Percentiles rank a stretch among this genome's conserved stretches.
phyloP scores from a whole-genome alignment of 805 yeast genomes.

The Candida tibetensis region DNA sequence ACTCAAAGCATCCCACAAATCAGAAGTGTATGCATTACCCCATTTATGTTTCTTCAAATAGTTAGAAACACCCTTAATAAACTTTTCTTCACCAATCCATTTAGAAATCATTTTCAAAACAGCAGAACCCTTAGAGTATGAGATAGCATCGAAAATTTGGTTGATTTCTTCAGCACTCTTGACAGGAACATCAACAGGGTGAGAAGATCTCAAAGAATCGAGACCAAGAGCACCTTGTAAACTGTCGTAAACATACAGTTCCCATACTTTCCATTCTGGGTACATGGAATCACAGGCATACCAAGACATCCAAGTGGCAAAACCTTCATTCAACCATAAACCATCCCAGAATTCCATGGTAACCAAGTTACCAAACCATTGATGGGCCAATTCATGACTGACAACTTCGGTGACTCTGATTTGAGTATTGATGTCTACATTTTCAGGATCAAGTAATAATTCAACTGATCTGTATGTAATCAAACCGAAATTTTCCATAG shows the following conservation, averaged over 20 bases:
- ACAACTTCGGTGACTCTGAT: conserved; percentile 83
- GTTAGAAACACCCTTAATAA: conserved; percentile 75
- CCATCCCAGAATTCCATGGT: conserved; percentile 95
- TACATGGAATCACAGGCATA: conserved; percentile 70
- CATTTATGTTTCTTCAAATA: conserved; percentile 74
- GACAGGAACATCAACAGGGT: conserved; percentile 83
- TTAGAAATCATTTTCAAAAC: conserved; percentile 74
- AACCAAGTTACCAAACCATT: conserved; percentile 88
- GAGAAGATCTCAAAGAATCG: conserved; percentile 80
- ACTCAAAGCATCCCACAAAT: conserved; percentile 71
- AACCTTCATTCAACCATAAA: conserved; percentile 84
- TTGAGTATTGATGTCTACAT: conserved; percentile 60
- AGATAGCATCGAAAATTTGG: conserved; percentile 82
- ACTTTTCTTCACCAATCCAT: conserved; percentile 75
- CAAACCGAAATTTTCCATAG: conserved; percentile 86
- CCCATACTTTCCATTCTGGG: conserved; percentile 89
- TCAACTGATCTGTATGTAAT: conserved; percentile 79
- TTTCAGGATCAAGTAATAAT: conserved; percentile 66
- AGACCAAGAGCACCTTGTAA: conserved; percentile 71
- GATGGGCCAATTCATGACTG: conserved; percentile 87
- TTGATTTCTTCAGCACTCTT: conserved; percentile 74
- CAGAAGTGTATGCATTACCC: conserved; percentile 74
- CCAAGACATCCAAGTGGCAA: conserved; percentile 92
- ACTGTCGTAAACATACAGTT: conserved; percentile 73
- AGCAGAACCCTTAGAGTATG: conserved; percentile 79